Conservation (phyloP, 345 rosid genomes). For the Orychophragmus violaceus region DNA sequence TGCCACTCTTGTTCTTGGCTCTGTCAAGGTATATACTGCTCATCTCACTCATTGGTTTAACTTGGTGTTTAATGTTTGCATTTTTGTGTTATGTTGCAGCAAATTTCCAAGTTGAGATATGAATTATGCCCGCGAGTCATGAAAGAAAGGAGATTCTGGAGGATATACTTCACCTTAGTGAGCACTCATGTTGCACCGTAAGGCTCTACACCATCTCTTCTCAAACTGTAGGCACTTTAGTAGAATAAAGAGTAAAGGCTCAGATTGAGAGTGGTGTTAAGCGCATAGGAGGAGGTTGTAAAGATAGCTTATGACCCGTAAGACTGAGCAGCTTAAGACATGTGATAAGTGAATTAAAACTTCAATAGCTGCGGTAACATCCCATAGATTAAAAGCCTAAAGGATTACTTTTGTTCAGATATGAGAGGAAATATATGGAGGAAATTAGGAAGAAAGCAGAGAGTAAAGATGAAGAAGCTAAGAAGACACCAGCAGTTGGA, state of each 20-base stretch:
- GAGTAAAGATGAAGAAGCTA: constrained; percentile 44
- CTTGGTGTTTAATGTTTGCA: background rate
- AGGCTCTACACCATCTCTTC: constrained; percentile 23
- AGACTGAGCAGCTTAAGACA: background rate
- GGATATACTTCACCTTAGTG: constrained; percentile 84
- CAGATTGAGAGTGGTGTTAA: background rate
- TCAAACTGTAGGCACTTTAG: background rate
- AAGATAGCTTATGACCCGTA: background rate
- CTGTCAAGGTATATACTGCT: constrained; percentile 55
- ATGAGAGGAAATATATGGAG: constrained; percentile 69
- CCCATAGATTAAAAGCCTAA: constrained; percentile 7
- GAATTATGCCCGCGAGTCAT: constrained; percentile 82
- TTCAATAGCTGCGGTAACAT: background rate
- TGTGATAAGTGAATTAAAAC: constrained; percentile 3
- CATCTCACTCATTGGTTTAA: background rate
- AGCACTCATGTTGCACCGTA: constrained; percentile 89
- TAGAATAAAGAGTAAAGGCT: background rate
- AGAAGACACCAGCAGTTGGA: constrained; percentile 37
- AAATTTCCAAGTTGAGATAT: constrained; percentile 72
- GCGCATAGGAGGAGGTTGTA: background rate
- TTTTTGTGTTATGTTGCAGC: constrained; percentile 42
- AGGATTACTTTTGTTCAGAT: constrained; percentile 30
- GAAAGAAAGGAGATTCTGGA: constrained; percentile 93
- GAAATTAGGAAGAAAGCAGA: constrained; percentile 62
- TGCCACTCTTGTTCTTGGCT: constrained; percentile 80